Base-by-base conservation (phyloP, 768 basidiomycete genomes). In the Leccinum uliginosum region DNA sequence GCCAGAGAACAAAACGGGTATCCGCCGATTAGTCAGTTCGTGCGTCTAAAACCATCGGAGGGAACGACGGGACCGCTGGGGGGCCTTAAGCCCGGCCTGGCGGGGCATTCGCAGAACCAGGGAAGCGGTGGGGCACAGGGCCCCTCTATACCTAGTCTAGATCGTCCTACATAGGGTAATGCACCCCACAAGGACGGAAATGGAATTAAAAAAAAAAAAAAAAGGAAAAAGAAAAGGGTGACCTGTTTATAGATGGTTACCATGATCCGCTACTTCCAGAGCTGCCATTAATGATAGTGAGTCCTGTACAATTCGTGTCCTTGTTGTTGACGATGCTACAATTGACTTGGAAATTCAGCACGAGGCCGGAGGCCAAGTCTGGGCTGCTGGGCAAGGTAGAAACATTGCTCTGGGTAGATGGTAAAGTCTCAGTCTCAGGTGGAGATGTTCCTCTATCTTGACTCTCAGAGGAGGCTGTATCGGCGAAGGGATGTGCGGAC, bases 301-400 rank as follows among this genome's bases (percentile, higher is more conserved):
- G 4, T 14, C 46, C 58, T 0, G n/a, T 8, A n/a, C 19, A 11
- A 23, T 19, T 30, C 11, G 50, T 26, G 12, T 30, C 27, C 5
- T 38, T 38, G 6, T 30, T 59, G 34, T 50, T 53, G 21, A 58
- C 7, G 9, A n/a, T n/a, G n/a, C n/a, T n/a, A n/a, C n/a, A 0
- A 4, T 53, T 58, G 10, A 53, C 0, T 11, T 32, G 52, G 6
- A 53, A 1, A 44, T 44, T 44, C 19, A 44, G 4, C 12, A 5
- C 38, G 56, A 50, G 9, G 49, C 21, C 19, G 40, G 50, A 30
- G n/a, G 44, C 32, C 6, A 50, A 47, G n/a, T 32, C 24, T 6
- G 35, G 21, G n/a, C 59, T 59, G 26, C 32, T 45, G 6, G 59
- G 59, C 17, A 30, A 38, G 17, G 59, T 50, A 29, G 47, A 30